These are phyloP conservation scores for Candida sp. DNA, from an alignment of 1,139 yeast species.

Conservation along the genomic window DNA sequence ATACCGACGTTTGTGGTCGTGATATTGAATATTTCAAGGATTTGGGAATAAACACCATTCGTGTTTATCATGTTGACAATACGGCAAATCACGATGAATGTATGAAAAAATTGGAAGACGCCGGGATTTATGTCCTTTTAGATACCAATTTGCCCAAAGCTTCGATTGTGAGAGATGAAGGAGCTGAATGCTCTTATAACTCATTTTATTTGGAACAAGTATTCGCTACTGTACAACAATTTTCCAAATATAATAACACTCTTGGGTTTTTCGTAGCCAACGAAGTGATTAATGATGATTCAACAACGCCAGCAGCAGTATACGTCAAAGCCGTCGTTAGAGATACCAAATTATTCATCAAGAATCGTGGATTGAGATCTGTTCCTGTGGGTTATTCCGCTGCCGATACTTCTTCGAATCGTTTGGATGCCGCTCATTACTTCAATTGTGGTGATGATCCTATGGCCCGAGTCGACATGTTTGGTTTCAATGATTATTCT, in stretches of 20 bases:
- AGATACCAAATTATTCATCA: conserved; percentile 53
- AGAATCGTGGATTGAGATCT: conserved; percentile 42
- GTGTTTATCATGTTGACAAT: conserved; percentile 75
- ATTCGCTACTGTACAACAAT: conserved; percentile 62
- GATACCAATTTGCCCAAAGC: conserved; percentile 69
- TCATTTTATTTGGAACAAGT: conserved; percentile 48
- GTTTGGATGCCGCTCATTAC: conserved; percentile 50
- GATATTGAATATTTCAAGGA: conserved; percentile 70
- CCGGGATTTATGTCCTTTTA: conserved; percentile 75
- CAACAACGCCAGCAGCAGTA: conserved; percentile 56
- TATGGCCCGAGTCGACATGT: conserved; percentile 55
- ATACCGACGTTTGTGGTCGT: conserved; percentile 63
- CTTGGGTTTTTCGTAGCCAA: conserved; percentile 91
- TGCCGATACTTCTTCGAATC: conserved; percentile 51
- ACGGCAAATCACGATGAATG: conserved; percentile 64
- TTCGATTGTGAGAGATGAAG: conserved; percentile 59
- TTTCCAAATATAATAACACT: conserved; percentile 71
- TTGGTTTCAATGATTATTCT: conserved; percentile 61
- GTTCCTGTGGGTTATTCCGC: conserved; percentile 64
- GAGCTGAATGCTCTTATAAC: conserved; percentile 58
- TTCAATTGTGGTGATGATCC: conserved; percentile 61
- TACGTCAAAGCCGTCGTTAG: conserved; percentile 61
- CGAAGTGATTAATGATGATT: conserved; percentile 76
- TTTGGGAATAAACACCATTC: conserved; percentile 61
- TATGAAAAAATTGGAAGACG: conserved; percentile 64